Evolutionary conservation across 305 asterid genomes (phyloP).

Genomic region (Andrographis paniculata): DNA sequence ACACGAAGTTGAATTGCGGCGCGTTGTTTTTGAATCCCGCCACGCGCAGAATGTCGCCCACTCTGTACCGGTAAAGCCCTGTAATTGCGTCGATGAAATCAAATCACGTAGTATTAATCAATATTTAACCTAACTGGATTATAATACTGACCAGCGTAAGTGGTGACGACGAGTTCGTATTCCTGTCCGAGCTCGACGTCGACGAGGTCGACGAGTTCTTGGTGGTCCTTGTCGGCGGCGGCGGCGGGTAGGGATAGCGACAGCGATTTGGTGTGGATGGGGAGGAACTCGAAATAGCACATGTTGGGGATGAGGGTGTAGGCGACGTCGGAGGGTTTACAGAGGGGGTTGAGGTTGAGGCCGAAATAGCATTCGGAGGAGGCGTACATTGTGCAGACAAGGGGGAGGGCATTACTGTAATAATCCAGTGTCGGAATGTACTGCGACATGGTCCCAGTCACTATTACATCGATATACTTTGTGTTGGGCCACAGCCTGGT

Average conservation of each 20-base stretch:
- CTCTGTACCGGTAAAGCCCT: conserved; percentile 4
- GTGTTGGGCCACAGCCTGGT: conserved; percentile 25
- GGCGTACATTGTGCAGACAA: conserved; percentile 18
- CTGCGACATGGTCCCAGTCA: conserved; percentile 20
- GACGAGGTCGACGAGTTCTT: conserved; percentile 44
- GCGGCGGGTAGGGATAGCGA: conserved; percentile 41
- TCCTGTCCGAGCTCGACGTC: conserved; percentile 56
- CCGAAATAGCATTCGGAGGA: conserved; percentile 11
- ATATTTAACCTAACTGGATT: neutral
- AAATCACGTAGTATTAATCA: neutral
- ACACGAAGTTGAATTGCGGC: conserved; percentile 1
- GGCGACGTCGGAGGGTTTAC: conserved; percentile 15
- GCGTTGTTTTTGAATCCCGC: conserved; percentile 1
- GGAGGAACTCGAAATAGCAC: conserved; percentile 13
- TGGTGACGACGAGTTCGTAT: conserved; percentile 55
- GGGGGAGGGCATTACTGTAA: conserved; percentile 14
- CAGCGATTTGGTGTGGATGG: conserved; percentile 7
- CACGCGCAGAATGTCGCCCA: neutral
- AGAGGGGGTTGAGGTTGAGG: conserved; percentile 9
- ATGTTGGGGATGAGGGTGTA: conserved; percentile 14
- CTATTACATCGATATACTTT: conserved; percentile 15
- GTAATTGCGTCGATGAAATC: neutral
- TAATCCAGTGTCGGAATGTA: conserved; percentile 13
- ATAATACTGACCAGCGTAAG: conserved; percentile 38
- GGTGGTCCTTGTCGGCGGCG: conserved; percentile 45